These are phyloP conservation scores for Spergularia bocconei DNA, from an alignment of 148 eudicot genomes.

Conservation along the genomic window DNA sequence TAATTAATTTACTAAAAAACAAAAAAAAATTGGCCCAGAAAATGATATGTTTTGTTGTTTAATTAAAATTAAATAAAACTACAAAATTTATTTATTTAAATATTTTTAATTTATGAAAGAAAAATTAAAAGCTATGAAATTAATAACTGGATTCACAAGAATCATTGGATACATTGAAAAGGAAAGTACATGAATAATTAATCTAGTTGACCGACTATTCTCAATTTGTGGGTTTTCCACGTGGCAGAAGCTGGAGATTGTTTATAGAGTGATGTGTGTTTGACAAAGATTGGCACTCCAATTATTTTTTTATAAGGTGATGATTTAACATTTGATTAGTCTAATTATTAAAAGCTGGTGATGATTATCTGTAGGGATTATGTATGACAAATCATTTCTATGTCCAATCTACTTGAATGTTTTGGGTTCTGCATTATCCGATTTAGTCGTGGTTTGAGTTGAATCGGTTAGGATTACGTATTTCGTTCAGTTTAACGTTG, in stretches of 20 bases:
- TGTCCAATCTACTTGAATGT: no score
- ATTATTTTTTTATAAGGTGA: background rate
- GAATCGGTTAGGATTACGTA: no score
- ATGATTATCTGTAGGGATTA: background rate
- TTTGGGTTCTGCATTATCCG: no score
- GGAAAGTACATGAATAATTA: slow-evolving; percentile 18
- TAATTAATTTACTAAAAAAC: background rate
- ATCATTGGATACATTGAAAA: slow-evolving; percentile 27
- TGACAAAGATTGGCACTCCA: no score
- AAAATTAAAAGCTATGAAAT: background rate
- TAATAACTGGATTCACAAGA: slow-evolving; percentile 37
- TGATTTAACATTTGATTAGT: no score
- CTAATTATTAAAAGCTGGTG: background rate
- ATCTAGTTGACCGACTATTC: slow-evolving; percentile 17
- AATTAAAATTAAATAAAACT: background rate
- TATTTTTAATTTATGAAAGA: background rate
- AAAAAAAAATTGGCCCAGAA: slow-evolving; percentile 25
- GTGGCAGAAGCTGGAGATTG: background rate
- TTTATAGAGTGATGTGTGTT: background rate
- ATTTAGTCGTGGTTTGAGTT: no score
- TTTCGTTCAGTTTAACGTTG: no score
- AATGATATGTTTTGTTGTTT: slow-evolving; percentile 6
- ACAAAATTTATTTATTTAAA: background rate
- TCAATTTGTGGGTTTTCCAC: background rate
- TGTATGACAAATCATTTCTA: background rate